Evolutionary conservation across 2,329 filamentous ascomycete species (phyloP).

Genomic region (Cadophora luteo-olivacea): DNA sequence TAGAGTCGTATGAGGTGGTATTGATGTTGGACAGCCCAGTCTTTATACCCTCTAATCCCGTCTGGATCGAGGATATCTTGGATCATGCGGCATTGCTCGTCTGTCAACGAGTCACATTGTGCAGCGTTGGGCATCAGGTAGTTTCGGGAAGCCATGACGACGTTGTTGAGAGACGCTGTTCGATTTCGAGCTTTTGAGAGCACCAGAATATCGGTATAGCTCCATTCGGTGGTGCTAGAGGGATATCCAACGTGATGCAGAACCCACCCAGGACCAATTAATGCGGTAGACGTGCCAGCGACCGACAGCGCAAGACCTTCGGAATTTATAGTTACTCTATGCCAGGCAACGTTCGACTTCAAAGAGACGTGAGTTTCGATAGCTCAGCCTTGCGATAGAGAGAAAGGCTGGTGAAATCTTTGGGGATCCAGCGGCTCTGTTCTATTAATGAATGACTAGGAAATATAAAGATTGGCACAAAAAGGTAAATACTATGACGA

Average conservation of each 20-base stretch:
- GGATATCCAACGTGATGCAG: not conserved
- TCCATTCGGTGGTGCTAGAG: not conserved
- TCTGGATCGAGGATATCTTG: constrained; percentile 35
- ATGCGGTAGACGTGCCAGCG: too few relatives aligned
- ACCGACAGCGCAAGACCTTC: too few relatives aligned
- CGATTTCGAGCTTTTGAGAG: not conserved
- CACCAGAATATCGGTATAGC: not conserved
- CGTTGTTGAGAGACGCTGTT: not conserved
- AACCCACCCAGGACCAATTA: too few relatives aligned
- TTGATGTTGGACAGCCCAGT: constrained; percentile 37
- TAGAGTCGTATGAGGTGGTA: constrained; percentile 39
- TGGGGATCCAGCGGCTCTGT: not conserved
- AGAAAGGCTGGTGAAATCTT: not conserved
- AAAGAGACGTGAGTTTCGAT: not conserved
- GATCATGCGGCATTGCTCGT: constrained; percentile 38
- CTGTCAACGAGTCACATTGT: constrained; percentile 37
- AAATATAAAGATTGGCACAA: not conserved
- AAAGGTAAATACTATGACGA: not conserved
- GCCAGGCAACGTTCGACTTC: too few relatives aligned
- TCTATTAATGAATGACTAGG: not conserved
- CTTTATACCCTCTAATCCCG: constrained; percentile 31
- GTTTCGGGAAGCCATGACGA: constrained; percentile 21
- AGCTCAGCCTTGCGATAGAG: not conserved
- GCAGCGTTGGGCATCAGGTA: constrained; percentile 34
- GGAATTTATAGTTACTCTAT: too few relatives aligned